These are phyloP conservation scores for Botrytis elliptica DNA, from an alignment of 2,329 filamentous ascomycete species.

Conservation along the genomic window DNA sequence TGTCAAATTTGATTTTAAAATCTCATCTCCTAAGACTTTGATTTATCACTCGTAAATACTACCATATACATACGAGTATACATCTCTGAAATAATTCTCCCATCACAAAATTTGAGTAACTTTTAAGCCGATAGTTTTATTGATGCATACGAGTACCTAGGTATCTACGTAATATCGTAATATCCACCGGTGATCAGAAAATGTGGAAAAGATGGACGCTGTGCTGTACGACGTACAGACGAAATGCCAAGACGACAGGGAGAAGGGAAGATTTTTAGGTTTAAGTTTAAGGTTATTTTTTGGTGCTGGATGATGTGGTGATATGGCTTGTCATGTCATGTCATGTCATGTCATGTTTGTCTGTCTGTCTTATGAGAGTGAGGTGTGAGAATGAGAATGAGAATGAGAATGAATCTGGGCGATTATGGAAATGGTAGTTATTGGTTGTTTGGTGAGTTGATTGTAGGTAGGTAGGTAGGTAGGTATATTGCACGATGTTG, in stretches of 20 bases:
- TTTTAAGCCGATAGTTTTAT: background rate
- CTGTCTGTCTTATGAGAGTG: background rate
- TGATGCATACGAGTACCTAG: background rate
- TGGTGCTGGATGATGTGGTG: background rate
- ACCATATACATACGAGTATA: too few relatives aligned
- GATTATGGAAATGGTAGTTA: too few relatives aligned
- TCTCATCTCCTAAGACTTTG: background rate
- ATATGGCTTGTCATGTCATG: background rate
- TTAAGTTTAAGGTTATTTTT: constrained; percentile 13
- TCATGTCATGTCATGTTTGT: background rate
- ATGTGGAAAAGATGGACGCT: background rate
- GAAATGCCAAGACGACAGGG: constrained; percentile 4
- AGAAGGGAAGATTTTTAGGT: constrained; percentile 6
- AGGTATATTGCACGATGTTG: background rate
- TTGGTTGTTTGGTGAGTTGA: background rate
- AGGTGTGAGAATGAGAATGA: background rate
- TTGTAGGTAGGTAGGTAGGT: background rate
- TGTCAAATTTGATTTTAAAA: background rate
- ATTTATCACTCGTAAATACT: too few relatives aligned
- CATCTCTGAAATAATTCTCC: background rate
- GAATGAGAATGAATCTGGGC: background rate
- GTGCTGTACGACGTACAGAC: background rate
- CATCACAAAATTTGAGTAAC: background rate
- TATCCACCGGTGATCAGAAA: too few relatives aligned
- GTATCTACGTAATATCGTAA: background rate